phyloP scores from a whole-genome alignment of 495 filamentous ascomycete species.

The Xylaria telfairii region DNA sequence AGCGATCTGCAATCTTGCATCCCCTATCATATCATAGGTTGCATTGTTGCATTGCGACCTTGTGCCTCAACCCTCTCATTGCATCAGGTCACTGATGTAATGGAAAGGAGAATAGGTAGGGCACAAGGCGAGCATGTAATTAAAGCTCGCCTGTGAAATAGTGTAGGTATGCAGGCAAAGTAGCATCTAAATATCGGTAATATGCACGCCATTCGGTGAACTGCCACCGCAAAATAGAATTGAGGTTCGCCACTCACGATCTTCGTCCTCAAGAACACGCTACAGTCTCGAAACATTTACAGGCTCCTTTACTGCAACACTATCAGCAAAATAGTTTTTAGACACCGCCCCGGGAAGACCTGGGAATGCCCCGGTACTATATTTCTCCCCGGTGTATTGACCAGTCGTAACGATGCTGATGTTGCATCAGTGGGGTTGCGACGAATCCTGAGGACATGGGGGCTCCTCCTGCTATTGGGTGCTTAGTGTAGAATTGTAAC shows the following conservation, averaged over 20 bases:
- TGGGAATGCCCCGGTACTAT: background rate
- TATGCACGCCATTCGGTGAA: background rate
- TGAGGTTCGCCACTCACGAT: background rate
- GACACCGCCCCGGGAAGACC: background rate
- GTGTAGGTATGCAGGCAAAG: background rate
- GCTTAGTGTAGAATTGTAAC: background rate
- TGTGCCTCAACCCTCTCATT: background rate
- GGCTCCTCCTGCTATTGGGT: background rate
- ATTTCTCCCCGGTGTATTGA: background rate
- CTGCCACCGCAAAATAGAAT: background rate
- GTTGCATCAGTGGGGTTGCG: conserved; percentile 14
- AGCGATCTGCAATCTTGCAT: background rate
- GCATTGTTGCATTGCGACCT: background rate
- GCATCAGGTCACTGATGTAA: background rate
- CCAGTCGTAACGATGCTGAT: background rate
- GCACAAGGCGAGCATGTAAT: background rate
- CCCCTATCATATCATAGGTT: background rate
- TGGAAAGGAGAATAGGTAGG: conserved; percentile 7
- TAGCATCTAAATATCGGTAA: background rate
- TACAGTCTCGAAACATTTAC: background rate
- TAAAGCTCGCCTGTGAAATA: background rate
- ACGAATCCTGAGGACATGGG: conserved; percentile 16
- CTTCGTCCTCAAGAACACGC: background rate
- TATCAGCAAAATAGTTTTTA: background rate
- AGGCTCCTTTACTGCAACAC: background rate